phyloP scores from a whole-genome alignment of 805 yeast species.

The Candida xiaguanensis region DNA sequence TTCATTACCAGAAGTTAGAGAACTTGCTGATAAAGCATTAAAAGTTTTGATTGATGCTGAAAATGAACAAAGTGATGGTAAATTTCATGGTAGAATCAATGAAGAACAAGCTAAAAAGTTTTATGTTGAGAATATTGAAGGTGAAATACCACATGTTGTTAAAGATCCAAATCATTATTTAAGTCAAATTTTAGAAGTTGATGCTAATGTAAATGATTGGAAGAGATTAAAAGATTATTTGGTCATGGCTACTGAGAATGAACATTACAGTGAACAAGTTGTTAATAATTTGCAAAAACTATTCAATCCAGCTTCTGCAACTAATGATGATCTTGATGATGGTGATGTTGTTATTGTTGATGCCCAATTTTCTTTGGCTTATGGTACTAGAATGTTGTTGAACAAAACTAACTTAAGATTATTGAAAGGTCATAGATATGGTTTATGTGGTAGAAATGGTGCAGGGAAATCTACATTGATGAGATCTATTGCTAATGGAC shows the following conservation, averaged over 20 bases:
- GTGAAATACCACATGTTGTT: constrained; percentile 1
- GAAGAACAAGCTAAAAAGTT: constrained; percentile 50
- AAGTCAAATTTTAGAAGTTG: constrained; percentile 33
- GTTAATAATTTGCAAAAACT: constrained; percentile 48
- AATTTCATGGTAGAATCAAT: constrained; percentile 72
- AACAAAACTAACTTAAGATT: constrained; percentile 88
- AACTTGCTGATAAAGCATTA: constrained; percentile 82
- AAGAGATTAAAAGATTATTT: constrained; percentile 52
- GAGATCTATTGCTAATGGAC: constrained; percentile 96
- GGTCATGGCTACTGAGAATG: constrained; percentile 24
- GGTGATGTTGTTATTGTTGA: constrained; percentile 92
- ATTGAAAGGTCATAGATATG: constrained; percentile 93
- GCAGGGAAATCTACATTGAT: constrained; percentile 97
- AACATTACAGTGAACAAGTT: constrained; percentile 40
- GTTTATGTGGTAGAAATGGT: constrained; percentile 97
- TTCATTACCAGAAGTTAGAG: constrained; percentile 94
- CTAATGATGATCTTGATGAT: constrained; percentile 55
- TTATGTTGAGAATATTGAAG: constrained; percentile 19
- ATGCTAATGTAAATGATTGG: constrained; percentile 46
- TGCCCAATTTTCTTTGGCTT: constrained; percentile 92
- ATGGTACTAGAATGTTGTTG: constrained; percentile 94
- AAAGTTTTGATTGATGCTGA: constrained; percentile 80
- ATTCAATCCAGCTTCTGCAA: constrained; percentile 43
- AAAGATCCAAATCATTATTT: constrained; percentile 35
- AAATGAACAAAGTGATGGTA: constrained; percentile 60